Conservation (phyloP, 495 filamentous ascomycete species). For the Lasiosphaeria ovina region DNA sequence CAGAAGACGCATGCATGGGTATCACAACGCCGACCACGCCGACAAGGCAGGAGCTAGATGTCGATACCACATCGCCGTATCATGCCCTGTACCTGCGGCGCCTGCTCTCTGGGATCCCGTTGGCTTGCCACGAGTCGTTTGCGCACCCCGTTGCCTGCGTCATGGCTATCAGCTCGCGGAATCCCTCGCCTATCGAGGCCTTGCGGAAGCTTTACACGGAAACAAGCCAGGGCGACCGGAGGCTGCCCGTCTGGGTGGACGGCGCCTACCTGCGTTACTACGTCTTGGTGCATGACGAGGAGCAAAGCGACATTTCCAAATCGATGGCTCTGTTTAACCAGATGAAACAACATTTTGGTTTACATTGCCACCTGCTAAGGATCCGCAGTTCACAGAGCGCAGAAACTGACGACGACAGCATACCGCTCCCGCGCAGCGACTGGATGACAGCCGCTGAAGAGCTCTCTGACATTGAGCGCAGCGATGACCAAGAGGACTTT, state of each 20-base stretch:
- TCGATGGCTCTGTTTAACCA: constrained; percentile 88
- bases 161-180: constrained; percentile 89
- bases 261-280: constrained; percentile 92
- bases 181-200: constrained; percentile 75
- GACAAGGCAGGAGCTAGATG: constrained; percentile 35
- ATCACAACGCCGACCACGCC: constrained; percentile 37
- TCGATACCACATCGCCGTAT: constrained; percentile 57
- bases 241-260: constrained; percentile 77
- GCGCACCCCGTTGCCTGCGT: constrained; percentile 93
- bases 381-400: constrained; percentile 81
- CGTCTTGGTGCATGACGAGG: constrained; percentile 95
- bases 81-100: constrained; percentile 80
- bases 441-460: constrained; percentile 91
- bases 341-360: constrained; percentile 95
- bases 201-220: constrained; percentile 76
- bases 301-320: constrained; percentile 84
- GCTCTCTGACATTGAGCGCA: constrained; percentile 63
- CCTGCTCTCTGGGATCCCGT: constrained; percentile 70
- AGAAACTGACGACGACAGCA: constrained; percentile 88
- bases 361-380: constrained; percentile 90
- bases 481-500: constrained; percentile 60
- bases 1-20: constrained; percentile 47
- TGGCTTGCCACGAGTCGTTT: constrained; percentile 87
- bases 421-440: constrained; percentile 72
- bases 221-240: constrained; percentile 64